Conservation (phyloP, 2,329 filamentous ascomycete species). For the Lachnellula subtilissima region DNA sequence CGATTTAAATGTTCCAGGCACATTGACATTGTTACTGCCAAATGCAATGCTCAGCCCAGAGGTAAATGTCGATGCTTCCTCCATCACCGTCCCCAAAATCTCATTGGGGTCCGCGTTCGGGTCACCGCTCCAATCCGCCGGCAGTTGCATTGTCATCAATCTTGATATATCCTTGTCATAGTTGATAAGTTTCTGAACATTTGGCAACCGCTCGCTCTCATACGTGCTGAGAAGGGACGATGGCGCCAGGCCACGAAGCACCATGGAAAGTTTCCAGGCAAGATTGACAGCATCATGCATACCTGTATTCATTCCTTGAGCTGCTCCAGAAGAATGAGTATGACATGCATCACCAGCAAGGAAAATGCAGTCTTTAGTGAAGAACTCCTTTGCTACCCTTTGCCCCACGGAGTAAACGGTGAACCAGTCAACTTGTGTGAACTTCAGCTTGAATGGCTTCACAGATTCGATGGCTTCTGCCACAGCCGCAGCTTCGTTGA, state of each 20-base stretch:
- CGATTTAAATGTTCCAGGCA: conserved; percentile 16
- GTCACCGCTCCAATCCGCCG: conserved; percentile 39
- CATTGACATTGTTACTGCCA: conserved; percentile 42
- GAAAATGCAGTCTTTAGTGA: conserved; percentile 50
- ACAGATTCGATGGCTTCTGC: conserved; percentile 42
- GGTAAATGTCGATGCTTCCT: conserved; percentile 56
- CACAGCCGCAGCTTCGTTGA: conserved; percentile 48
- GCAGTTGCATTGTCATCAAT: conserved; percentile 38
- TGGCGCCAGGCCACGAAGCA: conserved; percentile 41
- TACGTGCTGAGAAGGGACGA: conserved; percentile 48
- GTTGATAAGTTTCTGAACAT: conserved; percentile 36
- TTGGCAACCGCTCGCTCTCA: conserved; percentile 44
- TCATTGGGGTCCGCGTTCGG: conserved; percentile 37
- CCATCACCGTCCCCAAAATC: conserved; percentile 51
- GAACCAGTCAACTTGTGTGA: conserved; percentile 49
- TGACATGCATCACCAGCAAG: conserved; percentile 53
- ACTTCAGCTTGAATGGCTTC: conserved; percentile 38
- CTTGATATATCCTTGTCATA: conserved; percentile 38
- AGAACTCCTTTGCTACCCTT: conserved; percentile 54
- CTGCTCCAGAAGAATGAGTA: conserved; percentile 58
- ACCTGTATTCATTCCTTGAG: conserved; percentile 54
- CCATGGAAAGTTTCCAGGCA: conserved; percentile 53
- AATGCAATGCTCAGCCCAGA: conserved; percentile 57
- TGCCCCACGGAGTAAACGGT: conserved; percentile 55
- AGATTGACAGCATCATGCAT: conserved; percentile 59